Evolutionary conservation across 208 protist species (phyloP), one percentile per base, ranked within the genome.

Genomic region (Cochliopodium minus): DNA sequence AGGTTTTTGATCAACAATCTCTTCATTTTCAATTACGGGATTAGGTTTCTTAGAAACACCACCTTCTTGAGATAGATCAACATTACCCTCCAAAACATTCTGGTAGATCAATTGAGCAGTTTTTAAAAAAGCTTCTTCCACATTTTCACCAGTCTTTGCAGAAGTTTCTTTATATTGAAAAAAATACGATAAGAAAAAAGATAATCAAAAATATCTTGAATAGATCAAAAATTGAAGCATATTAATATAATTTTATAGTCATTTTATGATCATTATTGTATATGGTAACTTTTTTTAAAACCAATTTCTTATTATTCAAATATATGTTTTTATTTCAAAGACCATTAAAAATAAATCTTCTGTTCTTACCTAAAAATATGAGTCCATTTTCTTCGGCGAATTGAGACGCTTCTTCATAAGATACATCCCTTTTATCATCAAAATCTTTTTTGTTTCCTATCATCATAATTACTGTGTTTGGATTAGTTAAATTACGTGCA

Each of bases 401-500:
- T 57, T 82, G 72, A 23, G 73, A 74, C 10, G 86, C 90, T 65
- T 96, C 90, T 67, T 93, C 90, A 63, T 81, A 93, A 0, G 81
- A 86, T 0, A 97, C 89, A 65, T 95, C 86, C 20, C 89, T 74
- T 62, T 86, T 74, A 59, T 84, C 78, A 61, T 90, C 84, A 22
- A 95, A 70, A 65, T 95, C 91, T 10, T 69, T 76, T 73, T 95
- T 95, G 73, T 94, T 95, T 22, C 90, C 91, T 26, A 91, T 77
- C 20, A 91, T 74, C 29, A 90, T 74, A 48, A 90, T 86, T 4
- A 87, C 74, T 10, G 48, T 62, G 64, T 78, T 66, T 81, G 78
- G 80, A 49, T 82, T 83, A 6, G 81, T 86, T 22, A 87, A 65
- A 54, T 87, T 85, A 39, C 76, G 61, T 3, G 85, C 85, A 59